Conservation (phyloP, 441 rosid genomes). For the Pelargonium citronellum region DNA sequence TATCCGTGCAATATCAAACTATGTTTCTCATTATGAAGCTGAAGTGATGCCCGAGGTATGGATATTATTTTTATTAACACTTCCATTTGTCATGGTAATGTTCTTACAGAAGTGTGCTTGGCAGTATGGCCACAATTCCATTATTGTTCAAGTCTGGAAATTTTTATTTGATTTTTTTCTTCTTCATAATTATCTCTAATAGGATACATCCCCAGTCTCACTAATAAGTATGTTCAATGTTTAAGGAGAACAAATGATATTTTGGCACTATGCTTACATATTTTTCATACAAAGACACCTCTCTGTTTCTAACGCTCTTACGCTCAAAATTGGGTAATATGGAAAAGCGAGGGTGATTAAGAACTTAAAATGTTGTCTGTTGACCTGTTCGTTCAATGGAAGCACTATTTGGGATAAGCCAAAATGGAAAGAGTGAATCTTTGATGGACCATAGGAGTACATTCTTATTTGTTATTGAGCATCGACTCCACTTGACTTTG, state of each 20-base stretch:
- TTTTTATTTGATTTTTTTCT: too few relatives aligned
- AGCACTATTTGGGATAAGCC: neutral
- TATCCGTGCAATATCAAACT: constrained; percentile 81
- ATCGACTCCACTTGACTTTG: neutral
- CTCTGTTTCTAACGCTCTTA: too few relatives aligned
- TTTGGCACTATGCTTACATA: neutral
- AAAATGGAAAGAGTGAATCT: neutral
- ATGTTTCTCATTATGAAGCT: constrained; percentile 72
- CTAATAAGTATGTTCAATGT: neutral
- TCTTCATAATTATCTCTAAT: neutral
- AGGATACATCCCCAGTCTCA: neutral
- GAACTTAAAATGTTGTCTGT: neutral
- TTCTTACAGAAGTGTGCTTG: constrained; percentile 7
- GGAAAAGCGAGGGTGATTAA: neutral
- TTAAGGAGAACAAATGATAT: neutral
- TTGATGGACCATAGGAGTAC: neutral
- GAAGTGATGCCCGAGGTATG: constrained; percentile 94
- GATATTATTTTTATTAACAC: constrained; percentile 1
- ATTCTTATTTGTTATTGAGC: neutral
- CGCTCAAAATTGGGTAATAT: neutral
- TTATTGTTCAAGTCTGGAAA: neutral
- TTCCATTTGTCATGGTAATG: neutral
- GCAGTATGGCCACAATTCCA: neutral
- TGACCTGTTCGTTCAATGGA: neutral
- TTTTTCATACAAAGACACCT: neutral